Evolutionary conservation across 2,329 filamentous ascomycete species (phyloP).

Genomic region (Colletotrichum somersetense): DNA sequence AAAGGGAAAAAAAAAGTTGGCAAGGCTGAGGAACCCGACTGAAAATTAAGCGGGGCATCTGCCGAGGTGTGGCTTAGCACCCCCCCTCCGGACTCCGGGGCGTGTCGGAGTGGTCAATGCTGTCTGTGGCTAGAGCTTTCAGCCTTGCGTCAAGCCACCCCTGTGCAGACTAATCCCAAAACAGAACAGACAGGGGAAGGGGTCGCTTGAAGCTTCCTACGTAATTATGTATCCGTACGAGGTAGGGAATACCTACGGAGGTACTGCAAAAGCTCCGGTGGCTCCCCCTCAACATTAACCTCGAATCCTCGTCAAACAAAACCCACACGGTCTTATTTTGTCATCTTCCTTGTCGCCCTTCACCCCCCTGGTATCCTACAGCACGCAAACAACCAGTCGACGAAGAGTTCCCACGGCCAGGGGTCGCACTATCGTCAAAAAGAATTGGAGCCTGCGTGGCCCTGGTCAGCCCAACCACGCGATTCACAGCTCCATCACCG

Average conservation of each 20-base stretch:
- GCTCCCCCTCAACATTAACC: background rate
- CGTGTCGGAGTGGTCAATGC: constrained; percentile 9
- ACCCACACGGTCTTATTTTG: constrained; percentile 14
- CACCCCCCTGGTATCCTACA: background rate
- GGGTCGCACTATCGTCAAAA: constrained; percentile 19
- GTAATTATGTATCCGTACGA: too few species aligned
- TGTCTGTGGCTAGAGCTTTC: background rate
- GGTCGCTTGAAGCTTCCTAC: background rate
- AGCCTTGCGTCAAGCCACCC: constrained; percentile 36
- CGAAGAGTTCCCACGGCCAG: background rate
- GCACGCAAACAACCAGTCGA: background rate
- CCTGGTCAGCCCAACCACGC: constrained; percentile 9
- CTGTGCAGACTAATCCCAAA: background rate
- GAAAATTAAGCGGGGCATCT: constrained; percentile 32
- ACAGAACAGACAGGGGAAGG: background rate
- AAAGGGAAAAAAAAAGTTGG: constrained; percentile 40
- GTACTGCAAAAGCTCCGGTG: constrained; percentile 18
- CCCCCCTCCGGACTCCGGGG: background rate
- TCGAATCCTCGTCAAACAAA: background rate
- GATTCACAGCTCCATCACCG: constrained; percentile 20
- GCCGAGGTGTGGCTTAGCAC: constrained; percentile 2
- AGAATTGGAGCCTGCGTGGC: background rate
- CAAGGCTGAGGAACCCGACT: constrained; percentile 39
- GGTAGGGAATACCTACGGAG: too few species aligned
- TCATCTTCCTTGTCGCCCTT: constrained; percentile 33